Evolutionary conservation across 805 yeast species (phyloP).

Genomic region (Nakazawaea wyomingensis): DNA sequence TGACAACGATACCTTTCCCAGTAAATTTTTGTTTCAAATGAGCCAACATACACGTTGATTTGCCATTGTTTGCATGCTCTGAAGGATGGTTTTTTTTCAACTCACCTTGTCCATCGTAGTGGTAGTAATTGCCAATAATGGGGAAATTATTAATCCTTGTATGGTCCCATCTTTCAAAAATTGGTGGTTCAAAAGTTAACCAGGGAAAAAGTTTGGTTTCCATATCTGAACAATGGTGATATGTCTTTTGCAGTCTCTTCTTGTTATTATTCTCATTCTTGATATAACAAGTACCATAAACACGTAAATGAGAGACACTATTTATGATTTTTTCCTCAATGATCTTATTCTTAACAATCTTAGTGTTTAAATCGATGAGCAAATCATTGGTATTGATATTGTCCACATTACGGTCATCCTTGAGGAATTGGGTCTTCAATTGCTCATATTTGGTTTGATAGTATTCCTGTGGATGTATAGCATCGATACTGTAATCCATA

Average conservation of each 20-base stretch:
- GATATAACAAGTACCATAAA: conserved; percentile 11
- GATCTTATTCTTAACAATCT: conserved; percentile 1
- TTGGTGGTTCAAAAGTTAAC: conserved; percentile 33
- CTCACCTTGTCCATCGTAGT: conserved; percentile 10
- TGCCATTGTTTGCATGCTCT: no score
- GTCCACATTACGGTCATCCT: conserved; percentile 2
- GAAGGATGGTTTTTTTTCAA: no score
- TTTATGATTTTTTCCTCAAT: conserved; percentile 8
- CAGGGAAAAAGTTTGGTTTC: conserved; percentile 38
- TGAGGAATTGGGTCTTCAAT: background rate
- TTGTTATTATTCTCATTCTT: no score
- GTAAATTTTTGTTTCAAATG: conserved; percentile 23
- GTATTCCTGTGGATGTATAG: conserved; percentile 3
- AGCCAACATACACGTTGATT: conserved; percentile 29
- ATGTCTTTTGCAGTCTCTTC: no score
- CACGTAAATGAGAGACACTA: conserved; percentile 9
- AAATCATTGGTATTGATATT: conserved; percentile 8
- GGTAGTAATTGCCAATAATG: conserved; percentile 21
- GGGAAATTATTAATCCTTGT: conserved; percentile 22
- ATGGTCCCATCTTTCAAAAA: conserved; percentile 36
- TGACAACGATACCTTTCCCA: conserved; percentile 52
- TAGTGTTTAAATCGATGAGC: conserved; percentile 4
- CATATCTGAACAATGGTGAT: conserved; percentile 16
- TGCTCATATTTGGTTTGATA: conserved; percentile 4
- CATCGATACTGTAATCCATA: conserved; percentile 9